Conservation (phyloP, 208 protist genomes). For the Wallacemonas sp. region DNA sequence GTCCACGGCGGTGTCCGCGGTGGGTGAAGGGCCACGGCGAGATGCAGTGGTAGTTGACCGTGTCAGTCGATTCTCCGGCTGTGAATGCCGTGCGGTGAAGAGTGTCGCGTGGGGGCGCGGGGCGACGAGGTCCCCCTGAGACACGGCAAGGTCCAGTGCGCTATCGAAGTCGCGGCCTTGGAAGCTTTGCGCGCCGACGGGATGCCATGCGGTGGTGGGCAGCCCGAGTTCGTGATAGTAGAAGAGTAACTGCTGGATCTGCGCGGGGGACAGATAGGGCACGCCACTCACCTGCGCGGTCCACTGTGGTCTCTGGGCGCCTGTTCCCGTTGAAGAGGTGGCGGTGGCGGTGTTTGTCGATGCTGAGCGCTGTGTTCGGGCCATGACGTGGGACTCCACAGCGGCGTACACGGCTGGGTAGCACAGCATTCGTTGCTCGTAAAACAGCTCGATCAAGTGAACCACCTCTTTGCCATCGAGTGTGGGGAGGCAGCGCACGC, state of each 20-base stretch:
- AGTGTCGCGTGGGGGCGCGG: neutral
- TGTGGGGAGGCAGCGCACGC: constrained; percentile 51
- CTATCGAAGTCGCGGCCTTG: constrained; percentile 34
- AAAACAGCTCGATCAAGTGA: constrained; percentile 52
- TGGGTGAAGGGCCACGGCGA: too few relatives aligned
- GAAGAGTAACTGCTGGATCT: constrained; percentile 54
- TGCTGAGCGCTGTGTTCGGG: constrained; percentile 8
- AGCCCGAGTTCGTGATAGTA: constrained; percentile 68
- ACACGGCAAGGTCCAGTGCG: constrained; percentile 24
- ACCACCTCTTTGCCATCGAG: constrained; percentile 67
- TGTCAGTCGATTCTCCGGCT: neutral
- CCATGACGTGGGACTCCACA: constrained; percentile 55
- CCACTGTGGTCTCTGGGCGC: too few relatives aligned
- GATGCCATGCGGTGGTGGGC: constrained; percentile 54
- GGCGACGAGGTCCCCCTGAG: constrained; percentile 6
- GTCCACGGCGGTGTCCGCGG: too few relatives aligned
- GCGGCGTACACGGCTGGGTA: constrained; percentile 82
- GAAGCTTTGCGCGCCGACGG: constrained; percentile 27
- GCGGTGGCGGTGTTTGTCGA: neutral
- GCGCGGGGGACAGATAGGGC: constrained; percentile 34
- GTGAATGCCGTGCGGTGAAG: neutral
- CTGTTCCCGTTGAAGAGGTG: neutral
- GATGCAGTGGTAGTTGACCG: too few relatives aligned
- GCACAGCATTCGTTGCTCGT: constrained; percentile 40
- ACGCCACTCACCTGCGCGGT: neutral